Evolutionary conservation across 179 eudicot genomes (phyloP).

Genomic region (Spergularia azorica): DNA sequence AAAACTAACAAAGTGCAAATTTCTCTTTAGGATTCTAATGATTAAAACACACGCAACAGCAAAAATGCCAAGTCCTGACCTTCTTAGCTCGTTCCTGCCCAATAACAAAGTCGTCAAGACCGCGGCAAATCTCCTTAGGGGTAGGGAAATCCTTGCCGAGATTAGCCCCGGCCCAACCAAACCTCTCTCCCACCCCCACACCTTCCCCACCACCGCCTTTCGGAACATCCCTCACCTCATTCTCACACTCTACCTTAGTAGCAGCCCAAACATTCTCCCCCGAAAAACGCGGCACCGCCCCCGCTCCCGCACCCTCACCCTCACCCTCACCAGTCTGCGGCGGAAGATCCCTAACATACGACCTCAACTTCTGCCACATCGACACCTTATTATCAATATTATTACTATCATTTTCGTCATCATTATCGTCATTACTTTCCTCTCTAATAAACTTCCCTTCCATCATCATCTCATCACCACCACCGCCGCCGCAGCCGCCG

Average conservation of each 20-base stretch:
- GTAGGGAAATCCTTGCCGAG: conserved; percentile 84
- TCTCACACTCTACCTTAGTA: conserved; percentile 32
- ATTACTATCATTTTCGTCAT: conserved; percentile 27
- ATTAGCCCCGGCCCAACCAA: conserved; percentile 77
- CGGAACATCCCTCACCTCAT: conserved; percentile 10
- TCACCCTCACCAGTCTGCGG: conserved; percentile 1
- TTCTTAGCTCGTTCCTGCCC: conserved; percentile 92
- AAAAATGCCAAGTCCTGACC: conserved; percentile 39
- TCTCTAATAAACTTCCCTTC: conserved; percentile 39
- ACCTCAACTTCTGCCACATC: conserved; percentile 54
- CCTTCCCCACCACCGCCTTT: conserved; percentile 38
- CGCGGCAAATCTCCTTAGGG: conserved; percentile 86
- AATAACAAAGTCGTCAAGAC: conserved; percentile 82
- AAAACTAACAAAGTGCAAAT: not conserved
- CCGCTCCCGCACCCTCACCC: conserved; percentile 8
- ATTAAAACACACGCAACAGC: not conserved
- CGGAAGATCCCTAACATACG: conserved; percentile 42
- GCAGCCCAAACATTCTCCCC: conserved; percentile 50
- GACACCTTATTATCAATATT: conserved; percentile 30
- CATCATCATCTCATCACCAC: conserved; percentile 37
- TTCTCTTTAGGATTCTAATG: not conserved
- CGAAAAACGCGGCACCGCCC: conserved; percentile 28
- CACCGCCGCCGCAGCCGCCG: conserved; percentile 37
- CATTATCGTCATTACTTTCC: conserved; percentile 25
- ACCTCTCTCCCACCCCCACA: conserved; percentile 43